Percentiles rank a stretch among this genome's conserved stretches.
phyloP scores from a whole-genome alignment of 768 basidiomycete genomes.

The Psilocybe tampanensis region DNA sequence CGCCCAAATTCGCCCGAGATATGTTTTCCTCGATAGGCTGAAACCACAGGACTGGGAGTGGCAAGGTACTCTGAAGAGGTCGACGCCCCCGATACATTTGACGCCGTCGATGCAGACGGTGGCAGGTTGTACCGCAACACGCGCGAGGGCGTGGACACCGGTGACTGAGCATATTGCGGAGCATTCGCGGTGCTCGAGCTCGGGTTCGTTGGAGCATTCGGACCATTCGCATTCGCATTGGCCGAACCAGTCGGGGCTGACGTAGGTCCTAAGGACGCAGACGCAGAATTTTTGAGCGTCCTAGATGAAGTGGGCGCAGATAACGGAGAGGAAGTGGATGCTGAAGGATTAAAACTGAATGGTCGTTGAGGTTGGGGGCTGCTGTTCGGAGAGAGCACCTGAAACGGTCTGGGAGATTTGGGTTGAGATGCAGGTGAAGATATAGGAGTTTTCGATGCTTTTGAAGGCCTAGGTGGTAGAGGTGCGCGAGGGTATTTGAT shows the following conservation, averaged over 20 bases:
- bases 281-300: background rate
- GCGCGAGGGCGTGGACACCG: slow-evolving; percentile 42
- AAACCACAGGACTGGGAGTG: slow-evolving; percentile 44
- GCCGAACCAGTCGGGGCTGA: too few relatives aligned
- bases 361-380: slow-evolving; percentile 46
- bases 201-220: background rate
- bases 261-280: background rate
- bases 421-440: slow-evolving; percentile 17
- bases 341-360: slow-evolving; percentile 38
- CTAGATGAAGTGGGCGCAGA: background rate
- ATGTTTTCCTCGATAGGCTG: slow-evolving; percentile 46
- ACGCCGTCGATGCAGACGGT: slow-evolving; percentile 27
- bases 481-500: slow-evolving; percentile 45
- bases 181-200: background rate
- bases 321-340: slow-evolving; percentile 3
- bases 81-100: slow-evolving; percentile 24
- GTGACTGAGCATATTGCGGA: slow-evolving; percentile 36
- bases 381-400: slow-evolving; percentile 42
- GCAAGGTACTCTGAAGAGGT: slow-evolving; percentile 33
- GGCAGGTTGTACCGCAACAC: slow-evolving; percentile 38
- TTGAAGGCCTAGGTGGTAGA: slow-evolving; percentile 33
- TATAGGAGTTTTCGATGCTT: slow-evolving; percentile 29
- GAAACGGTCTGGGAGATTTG: slow-evolving; percentile 32
- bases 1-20: slow-evolving; percentile 37
- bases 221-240: background rate